A percentile compares a stretch with the other conserved stretches of the same genome.
phyloP scores from a whole-genome alignment of 176 grass and related monocot genomes.

The Zizania latifolia region DNA sequence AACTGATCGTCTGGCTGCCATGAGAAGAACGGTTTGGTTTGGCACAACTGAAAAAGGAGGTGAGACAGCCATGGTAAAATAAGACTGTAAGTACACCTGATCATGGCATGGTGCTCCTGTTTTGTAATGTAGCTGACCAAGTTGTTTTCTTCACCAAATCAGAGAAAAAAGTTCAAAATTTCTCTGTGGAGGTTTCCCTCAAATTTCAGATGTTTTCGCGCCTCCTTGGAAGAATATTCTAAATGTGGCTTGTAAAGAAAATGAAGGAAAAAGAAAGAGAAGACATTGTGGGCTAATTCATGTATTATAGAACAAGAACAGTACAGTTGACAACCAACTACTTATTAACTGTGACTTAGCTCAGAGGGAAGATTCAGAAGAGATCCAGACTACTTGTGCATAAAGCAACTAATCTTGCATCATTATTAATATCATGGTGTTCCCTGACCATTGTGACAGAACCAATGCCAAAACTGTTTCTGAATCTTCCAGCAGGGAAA shows the following conservation, averaged over 20 bases:
- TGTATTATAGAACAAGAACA: not conserved
- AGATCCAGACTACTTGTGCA: not conserved
- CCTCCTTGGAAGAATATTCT: no score
- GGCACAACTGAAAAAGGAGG: conserved; percentile 4
- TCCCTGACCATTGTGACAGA: conserved; percentile 8
- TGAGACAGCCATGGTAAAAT: not conserved
- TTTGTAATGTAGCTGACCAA: not conserved
- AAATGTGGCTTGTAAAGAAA: not conserved
- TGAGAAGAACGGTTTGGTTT: conserved; percentile 10
- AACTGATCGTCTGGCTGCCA: conserved; percentile 11
- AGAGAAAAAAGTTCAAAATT: no score
- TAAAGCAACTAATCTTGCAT: not conserved
- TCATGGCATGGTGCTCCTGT: not conserved
- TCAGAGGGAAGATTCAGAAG: not conserved
- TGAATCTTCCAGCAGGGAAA: no score
- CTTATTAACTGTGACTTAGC: conserved; percentile 12
- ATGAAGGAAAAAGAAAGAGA: not conserved
- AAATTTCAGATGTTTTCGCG: no score
- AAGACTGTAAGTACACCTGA: not conserved
- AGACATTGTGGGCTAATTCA: not conserved
- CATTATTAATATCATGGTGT: not conserved
- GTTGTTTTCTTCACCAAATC: not conserved
- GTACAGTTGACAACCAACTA: no score
- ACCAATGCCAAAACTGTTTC: not conserved
- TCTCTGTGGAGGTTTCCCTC: not conserved